Base-by-base conservation (phyloP, 495 filamentous ascomycete species). In the Tetracladium setigerum region DNA sequence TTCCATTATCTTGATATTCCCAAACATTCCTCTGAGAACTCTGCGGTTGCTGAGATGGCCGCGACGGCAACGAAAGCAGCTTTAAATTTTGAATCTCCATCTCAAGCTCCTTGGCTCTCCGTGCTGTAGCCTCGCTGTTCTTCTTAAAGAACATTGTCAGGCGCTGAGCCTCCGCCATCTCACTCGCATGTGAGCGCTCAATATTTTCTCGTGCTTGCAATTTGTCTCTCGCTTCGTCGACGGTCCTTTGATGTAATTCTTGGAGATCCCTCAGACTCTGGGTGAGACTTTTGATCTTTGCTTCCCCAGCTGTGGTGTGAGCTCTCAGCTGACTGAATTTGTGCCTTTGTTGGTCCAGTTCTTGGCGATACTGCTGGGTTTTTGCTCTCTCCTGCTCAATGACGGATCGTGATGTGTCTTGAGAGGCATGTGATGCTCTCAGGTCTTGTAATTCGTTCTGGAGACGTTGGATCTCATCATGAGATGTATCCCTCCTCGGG, bases 91-190 rank as follows among this genome's bases (percentile, higher is more conserved):
- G n/a, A 17, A 48, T 33, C n/a, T 40, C 24, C 33, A 27, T 37
- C 45, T 17, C 35, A 4, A 40, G 24, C 14, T 4, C 30, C 38
- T 17, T 41, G 18, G 16, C 38, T 17, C 33, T 19, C 16, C 22
- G 18, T 27, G 46, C 7, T 18, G 16, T n/a, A 30, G 13, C 27
- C 38, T 49, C 46, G 38, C 46, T 41, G 17, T 49, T 41, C 38
- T 49, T 43, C 38, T 42, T 41, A 39, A 49, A 43, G 17, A 42
- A 49, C 6, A 35, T 30, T 19, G 13, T 14, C 37, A 36, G 19
- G 31, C 33, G 9, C 6, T 3, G 15, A 24, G 43, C 31, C 22
- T 46, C 43, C 2, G 14, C 43, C 16, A 46, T 4, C 4, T 46
- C 43, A 24, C 24, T 38, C 14, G 43, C 31, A 46, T 46, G 33